These are phyloP conservation scores for Trifolium repens DNA, from an alignment of 306 rosid genomes.

Conservation along the genomic window DNA sequence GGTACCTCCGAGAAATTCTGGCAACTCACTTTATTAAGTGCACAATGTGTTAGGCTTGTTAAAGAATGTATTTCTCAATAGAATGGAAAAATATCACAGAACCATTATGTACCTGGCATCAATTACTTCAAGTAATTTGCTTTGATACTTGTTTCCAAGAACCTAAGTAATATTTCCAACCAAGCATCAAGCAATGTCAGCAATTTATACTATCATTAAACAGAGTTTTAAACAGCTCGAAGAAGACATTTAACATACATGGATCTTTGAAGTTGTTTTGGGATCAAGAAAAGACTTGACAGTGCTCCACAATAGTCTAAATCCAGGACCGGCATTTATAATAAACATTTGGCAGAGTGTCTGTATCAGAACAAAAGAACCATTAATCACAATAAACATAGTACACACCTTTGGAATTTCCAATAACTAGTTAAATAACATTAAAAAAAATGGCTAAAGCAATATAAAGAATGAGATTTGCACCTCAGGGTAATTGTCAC, in stretches of 20 bases:
- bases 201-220: constrained; percentile 12
- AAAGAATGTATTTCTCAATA: constrained; percentile 27
- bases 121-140: constrained; percentile 87
- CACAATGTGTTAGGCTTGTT: constrained; percentile 36
- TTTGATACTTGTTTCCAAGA: constrained; percentile 97
- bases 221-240: constrained; percentile 31
- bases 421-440: constrained; percentile 15
- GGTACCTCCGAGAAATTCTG: constrained; percentile 95
- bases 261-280: constrained; percentile 93
- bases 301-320: constrained; percentile 90
- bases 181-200: constrained; percentile 38
- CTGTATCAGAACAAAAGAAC: constrained; percentile 51
- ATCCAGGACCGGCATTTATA: constrained; percentile 96
- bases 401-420: constrained; percentile 29
- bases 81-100: background rate
- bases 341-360: constrained; percentile 95
- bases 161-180: constrained; percentile 58
- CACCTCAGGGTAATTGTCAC: constrained; percentile 99
- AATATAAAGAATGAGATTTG: background rate
- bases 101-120: constrained; percentile 74
- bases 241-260: constrained; percentile 55
- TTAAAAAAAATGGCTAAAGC: constrained; percentile 6
- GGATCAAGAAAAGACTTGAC: constrained; percentile 94
- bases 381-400: constrained; percentile 9
- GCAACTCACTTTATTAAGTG: constrained; percentile 79